Conservation (phyloP, 306 rosid genomes). For the Gynostemma pentaphyllum region DNA sequence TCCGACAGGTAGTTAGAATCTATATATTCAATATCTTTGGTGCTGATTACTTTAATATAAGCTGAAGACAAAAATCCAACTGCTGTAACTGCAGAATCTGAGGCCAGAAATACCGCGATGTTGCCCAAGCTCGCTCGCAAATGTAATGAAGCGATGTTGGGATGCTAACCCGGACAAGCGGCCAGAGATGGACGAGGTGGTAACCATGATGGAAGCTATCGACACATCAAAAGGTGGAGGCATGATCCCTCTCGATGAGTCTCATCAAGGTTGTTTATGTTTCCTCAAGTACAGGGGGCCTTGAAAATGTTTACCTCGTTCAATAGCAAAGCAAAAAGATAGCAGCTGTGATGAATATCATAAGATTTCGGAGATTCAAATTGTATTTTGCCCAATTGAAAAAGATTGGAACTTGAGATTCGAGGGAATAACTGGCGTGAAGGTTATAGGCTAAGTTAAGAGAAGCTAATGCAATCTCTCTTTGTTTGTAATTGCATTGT, state of each 20-base stretch:
- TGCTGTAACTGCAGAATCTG: constrained; percentile 60
- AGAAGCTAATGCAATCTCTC: constrained; percentile 31
- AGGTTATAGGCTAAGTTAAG: constrained; percentile 21
- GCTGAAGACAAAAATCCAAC: constrained; percentile 4
- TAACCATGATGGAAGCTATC: constrained; percentile 74
- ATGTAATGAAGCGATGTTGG: constrained; percentile 99
- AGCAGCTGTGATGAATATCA: neutral
- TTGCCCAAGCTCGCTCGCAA: constrained; percentile 94
- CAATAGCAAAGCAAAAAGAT: constrained; percentile 16
- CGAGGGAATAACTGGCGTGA: constrained; percentile 10
- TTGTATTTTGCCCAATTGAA: constrained; percentile 36
- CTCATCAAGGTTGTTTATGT: constrained; percentile 82
- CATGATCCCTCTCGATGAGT: constrained; percentile 84
- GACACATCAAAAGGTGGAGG: constrained; percentile 98
- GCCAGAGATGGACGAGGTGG: constrained; percentile 97
- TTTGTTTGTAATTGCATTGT: constrained; percentile 37
- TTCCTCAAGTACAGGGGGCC: constrained; percentile 84
- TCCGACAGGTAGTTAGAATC: constrained; percentile 55
- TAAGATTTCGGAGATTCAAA: constrained; percentile 25
- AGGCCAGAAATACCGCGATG: constrained; percentile 97
- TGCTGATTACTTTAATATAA: neutral
- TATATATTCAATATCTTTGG: neutral
- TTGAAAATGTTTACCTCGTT: constrained; percentile 22
- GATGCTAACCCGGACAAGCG: constrained; percentile 92
- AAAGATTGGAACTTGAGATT: constrained; percentile 13